These are phyloP conservation scores for Ottelia alismoides DNA, from an alignment of 106 monocot genomes.

Conservation along the genomic window DNA sequence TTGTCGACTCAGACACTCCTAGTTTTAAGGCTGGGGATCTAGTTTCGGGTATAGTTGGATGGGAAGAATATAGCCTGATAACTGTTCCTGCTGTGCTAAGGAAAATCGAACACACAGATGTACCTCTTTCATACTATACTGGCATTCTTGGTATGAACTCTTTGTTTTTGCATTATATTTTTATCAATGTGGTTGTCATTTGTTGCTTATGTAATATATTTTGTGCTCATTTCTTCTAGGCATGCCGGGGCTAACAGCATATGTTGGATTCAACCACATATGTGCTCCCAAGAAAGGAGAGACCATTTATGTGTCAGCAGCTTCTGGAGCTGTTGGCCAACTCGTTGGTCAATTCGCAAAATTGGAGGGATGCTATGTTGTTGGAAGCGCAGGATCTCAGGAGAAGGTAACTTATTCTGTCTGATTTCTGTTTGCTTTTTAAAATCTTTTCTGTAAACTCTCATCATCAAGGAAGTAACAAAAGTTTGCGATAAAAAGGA, in stretches of 20 bases:
- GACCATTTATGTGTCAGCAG: conserved; percentile 50
- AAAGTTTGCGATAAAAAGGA: no score
- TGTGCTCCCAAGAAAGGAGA: conserved; percentile 59
- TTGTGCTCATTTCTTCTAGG: no score
- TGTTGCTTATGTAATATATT: no score
- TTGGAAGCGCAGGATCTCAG: conserved; percentile 47
- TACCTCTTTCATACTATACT: conserved; percentile 51
- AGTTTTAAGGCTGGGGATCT: conserved; percentile 46
- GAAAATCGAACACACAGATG: conserved; percentile 44
- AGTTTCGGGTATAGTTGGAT: conserved; percentile 38
- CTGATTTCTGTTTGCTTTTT: background rate
- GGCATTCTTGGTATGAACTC: conserved; percentile 57
- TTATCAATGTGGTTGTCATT: no score
- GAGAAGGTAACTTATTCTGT: conserved; percentile 27
- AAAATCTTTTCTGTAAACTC: no score
- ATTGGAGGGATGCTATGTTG: conserved; percentile 48
- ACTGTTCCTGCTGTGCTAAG: conserved; percentile 8
- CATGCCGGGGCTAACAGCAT: no score
- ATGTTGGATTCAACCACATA: no score
- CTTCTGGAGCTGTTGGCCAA: conserved; percentile 59
- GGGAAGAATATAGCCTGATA: conserved; percentile 54
- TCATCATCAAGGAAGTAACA: no score
- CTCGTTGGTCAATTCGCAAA: conserved; percentile 63
- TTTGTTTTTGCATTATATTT: no score
- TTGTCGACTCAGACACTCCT: conserved; percentile 44